A percentile compares a stretch with the other conserved stretches of the same genome.
phyloP scores from a whole-genome alignment of 2,329 filamentous ascomycete genomes.

The Colletotrichum sojae region DNA sequence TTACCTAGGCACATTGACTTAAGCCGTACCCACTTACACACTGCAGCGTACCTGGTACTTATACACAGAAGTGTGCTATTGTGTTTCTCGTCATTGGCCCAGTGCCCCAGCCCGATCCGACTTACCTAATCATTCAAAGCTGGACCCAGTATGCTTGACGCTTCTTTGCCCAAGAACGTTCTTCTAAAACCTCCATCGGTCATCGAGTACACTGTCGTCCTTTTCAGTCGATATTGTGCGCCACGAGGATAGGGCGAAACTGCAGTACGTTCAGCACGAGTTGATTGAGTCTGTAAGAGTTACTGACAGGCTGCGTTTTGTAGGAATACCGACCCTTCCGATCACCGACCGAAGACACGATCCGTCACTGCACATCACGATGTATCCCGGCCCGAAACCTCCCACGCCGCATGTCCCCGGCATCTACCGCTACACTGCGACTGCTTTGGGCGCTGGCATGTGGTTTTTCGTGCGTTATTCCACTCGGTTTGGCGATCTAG shows the following conservation, averaged over 20 bases:
- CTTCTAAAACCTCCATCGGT: neutral
- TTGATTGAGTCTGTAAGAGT: neutral
- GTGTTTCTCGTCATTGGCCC: constrained; percentile 6
- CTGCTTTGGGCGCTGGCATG: constrained; percentile 93
- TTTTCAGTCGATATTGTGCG: constrained; percentile 6
- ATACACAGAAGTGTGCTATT: neutral
- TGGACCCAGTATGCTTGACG: neutral
- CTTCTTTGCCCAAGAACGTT: neutral
- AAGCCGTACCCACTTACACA: no score
- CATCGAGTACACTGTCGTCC: constrained; percentile 1
- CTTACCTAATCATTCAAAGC: constrained; percentile 38
- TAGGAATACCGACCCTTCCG: constrained; percentile 4
- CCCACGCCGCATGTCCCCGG: constrained; percentile 65
- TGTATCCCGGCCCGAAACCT: constrained; percentile 50
- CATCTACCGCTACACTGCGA: constrained; percentile 88
- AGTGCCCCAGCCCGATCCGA: neutral
- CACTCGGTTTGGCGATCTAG: neutral
- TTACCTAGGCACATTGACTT: no score
- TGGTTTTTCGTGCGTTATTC: constrained; percentile 93
- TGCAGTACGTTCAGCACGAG: constrained; percentile 4
- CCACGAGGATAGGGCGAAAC: constrained; percentile 7
- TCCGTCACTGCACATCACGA: constrained; percentile 13
- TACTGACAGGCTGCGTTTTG: constrained; percentile 4
- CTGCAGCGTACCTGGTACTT: no score
- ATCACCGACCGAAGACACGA: constrained; percentile 15